Evolutionary conservation across 805 yeast genomes (phyloP), one percentile per base, ranked within the genome.

Genomic region (Candida tammaniensis): DNA sequence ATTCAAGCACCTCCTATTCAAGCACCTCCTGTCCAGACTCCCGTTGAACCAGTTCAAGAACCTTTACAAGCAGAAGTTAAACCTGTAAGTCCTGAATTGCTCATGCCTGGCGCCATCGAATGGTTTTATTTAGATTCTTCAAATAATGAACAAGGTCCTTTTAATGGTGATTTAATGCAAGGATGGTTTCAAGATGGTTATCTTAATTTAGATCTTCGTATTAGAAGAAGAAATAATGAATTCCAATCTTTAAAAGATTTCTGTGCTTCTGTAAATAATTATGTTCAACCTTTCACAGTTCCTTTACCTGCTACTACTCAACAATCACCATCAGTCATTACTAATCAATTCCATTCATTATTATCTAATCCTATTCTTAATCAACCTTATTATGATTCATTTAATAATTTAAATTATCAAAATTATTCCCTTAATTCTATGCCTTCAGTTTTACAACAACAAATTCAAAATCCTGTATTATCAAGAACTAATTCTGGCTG

Each of bases 61-160:
- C n/a, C n/a, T n/a, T n/a, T n/a, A n/a, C n/a, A n/a, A n/a, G n/a
- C n/a, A n/a, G n/a, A n/a, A n/a, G n/a, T n/a, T n/a, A n/a, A n/a
- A n/a, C n/a, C n/a, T n/a, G n/a, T n/a, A n/a, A n/a, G n/a, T n/a
- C n/a, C n/a, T n/a, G n/a, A n/a, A n/a, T n/a, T n/a, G n/a, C n/a
- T n/a, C n/a, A n/a, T n/a, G n/a, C n/a, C n/a, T n/a, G n/a, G 28
- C 18, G 55, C 64, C 33, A 67, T 80, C 45, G 61, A 69, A 31
- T 86, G 96, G 96, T 61, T 61, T 38, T 86, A 86, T 54, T 60
- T 80, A 35, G 96, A 86, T 54, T 78, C 86, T 0, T 55, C 69
- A 25, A 86, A 84, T 4, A 69, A 59, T 32, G 79, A 77, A 42
- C 95, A 86, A 53, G 96, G 96, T 15, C 95, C 96, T 3, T 86